Evolutionary conservation across 768 basidiomycete genomes (phyloP), one percentile per base, ranked within the genome.

Genomic region (Russula olivacea): DNA sequence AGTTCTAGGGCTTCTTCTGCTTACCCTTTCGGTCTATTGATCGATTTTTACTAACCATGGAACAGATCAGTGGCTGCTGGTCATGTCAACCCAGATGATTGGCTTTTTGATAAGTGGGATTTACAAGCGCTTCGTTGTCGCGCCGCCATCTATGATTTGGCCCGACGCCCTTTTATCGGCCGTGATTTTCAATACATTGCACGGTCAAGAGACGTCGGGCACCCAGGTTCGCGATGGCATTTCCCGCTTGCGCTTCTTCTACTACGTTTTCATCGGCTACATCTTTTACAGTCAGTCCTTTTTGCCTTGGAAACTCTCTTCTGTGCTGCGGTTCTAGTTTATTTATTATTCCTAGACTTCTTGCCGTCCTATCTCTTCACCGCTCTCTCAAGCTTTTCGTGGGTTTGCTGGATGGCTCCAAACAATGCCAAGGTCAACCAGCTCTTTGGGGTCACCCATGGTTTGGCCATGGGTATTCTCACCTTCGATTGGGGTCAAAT

Each of bases 401-500:
- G 80, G 79, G 77, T 80, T 4, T 79, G 78, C 69, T 84, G 83
- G 90, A 89, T 92, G 56, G 85, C 76, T 1, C 91, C 90, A 0
- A 66, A 86, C 55, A 87, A 90, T 67, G 66, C 86, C 55, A 76
- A 73, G 54, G 80, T 93, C 69, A 92, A 91, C 72, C 84, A 88
- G 69, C 73, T 91, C 69, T 91, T 92, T 66, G 89, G 90, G 36
- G 83, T 84, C 62, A 67, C 68, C 23, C 60, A 59, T 30, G 69
- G 70, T 17, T 56, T 73, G n/a, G 69, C 72, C 19, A 89, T 91
- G 86, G 84, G 86, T 66, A 70, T 89, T 63, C 72, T 91, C 69
- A 89, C 88, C 34, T 90, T 93, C 71, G 90, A 92, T 67, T 93
- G 90, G 91, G 77, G 85, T 3, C 86, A 89, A 72, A 83, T 87